phyloP scores from a whole-genome alignment of 2,329 filamentous ascomycete species.

The Coniochaeta prunicola region DNA sequence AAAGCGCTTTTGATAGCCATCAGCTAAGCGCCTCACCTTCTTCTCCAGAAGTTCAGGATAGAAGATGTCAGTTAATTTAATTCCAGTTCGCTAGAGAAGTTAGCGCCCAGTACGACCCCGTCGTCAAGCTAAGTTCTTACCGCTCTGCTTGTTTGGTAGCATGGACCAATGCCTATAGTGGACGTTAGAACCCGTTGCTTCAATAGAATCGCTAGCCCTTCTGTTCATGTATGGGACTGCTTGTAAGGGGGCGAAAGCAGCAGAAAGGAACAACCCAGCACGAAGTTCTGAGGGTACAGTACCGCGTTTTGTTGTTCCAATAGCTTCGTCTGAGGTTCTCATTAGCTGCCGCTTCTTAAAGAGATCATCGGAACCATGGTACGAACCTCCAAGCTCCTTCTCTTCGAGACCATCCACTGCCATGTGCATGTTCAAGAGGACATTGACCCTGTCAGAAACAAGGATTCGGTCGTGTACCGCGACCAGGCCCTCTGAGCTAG shows the following conservation, averaged over 20 bases:
- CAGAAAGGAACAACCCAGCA: background rate
- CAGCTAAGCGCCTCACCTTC: slow-evolving; percentile 54
- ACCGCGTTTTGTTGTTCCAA: slow-evolving; percentile 30
- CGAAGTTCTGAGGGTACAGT: slow-evolving; percentile 13
- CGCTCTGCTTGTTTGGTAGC: slow-evolving; percentile 22
- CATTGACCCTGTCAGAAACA: slow-evolving; percentile 56
- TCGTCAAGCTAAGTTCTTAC: slow-evolving; percentile 14
- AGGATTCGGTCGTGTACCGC: slow-evolving; percentile 43
- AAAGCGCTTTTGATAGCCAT: slow-evolving; percentile 59
- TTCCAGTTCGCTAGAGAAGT: slow-evolving; percentile 43
- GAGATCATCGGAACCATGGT: slow-evolving; percentile 9
- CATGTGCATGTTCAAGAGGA: slow-evolving; percentile 59
- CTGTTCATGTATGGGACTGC: slow-evolving; percentile 11
- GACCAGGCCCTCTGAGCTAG: slow-evolving; percentile 22
- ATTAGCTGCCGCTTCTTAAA: slow-evolving; percentile 18
- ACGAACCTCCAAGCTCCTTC: slow-evolving; percentile 32
- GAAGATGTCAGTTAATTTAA: slow-evolving; percentile 62
- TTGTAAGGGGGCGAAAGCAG: slow-evolving; percentile 6
- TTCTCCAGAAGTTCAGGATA: slow-evolving; percentile 57
- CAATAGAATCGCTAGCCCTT: slow-evolving; percentile 10
- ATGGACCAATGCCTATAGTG: slow-evolving; percentile 29
- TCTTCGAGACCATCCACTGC: slow-evolving; percentile 65
- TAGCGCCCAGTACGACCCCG: slow-evolving; percentile 13
- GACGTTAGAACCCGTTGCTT: slow-evolving; percentile 15
- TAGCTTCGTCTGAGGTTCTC: slow-evolving; percentile 15